Conservation (phyloP, 2,329 filamentous ascomycete species). For the Nothophaeocryptopus gaeumannii region DNA sequence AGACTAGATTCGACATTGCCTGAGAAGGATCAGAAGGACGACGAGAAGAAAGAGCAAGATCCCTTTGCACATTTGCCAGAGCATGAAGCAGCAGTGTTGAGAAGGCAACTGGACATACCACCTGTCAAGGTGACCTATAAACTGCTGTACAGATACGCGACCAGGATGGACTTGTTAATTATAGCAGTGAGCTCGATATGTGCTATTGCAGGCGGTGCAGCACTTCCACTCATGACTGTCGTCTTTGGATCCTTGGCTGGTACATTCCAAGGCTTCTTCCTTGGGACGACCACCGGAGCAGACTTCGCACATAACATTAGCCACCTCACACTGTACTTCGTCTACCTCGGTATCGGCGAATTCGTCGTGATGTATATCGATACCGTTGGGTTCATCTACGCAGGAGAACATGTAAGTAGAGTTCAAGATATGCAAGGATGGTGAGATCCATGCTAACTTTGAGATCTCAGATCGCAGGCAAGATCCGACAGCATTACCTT, state of each 20-base stretch:
- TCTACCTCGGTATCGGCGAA: conserved; percentile 79
- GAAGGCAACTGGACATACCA: conserved; percentile 43
- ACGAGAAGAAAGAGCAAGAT: conserved; percentile 31
- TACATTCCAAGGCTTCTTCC: conserved; percentile 65
- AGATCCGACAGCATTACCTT: conserved; percentile 72
- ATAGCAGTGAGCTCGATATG: conserved; percentile 40
- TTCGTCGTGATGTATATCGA: conserved; percentile 75
- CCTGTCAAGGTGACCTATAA: conserved; percentile 42
- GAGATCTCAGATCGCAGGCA: conserved; percentile 38
- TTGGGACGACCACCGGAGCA: conserved; percentile 42
- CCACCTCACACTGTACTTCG: conserved; percentile 72
- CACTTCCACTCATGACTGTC: conserved; percentile 43
- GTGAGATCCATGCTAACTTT: no score
- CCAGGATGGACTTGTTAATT: conserved; percentile 39
- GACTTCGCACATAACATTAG: conserved; percentile 61
- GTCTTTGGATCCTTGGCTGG: conserved; percentile 75
- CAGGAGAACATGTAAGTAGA: conserved; percentile 40
- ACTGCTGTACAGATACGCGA: conserved; percentile 46
- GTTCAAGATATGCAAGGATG: no score
- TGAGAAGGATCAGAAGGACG: conserved; percentile 22
- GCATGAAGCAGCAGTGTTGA: conserved; percentile 37
- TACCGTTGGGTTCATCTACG: conserved; percentile 83
- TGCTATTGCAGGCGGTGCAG: conserved; percentile 36
- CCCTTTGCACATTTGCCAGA: conserved; percentile 38
- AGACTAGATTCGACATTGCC: conserved; percentile 27